Evolutionary conservation across 345 rosid species (phyloP), one percentile per base, ranked within the genome.

Genomic region (Pugionium cornutum): DNA sequence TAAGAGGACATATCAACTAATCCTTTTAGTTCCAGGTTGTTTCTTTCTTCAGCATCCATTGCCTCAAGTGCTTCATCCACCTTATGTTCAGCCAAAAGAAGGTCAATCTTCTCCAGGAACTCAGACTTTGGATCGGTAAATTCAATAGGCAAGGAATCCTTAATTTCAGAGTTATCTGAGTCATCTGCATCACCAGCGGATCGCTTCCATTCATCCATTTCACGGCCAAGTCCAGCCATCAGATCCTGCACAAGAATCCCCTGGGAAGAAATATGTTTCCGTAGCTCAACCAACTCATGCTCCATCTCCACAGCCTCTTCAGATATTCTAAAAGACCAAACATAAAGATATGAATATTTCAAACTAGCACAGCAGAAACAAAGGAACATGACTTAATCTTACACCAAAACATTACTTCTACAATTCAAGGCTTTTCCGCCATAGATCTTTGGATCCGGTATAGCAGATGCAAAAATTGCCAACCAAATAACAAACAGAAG

Each of bases 251-350:
- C 94, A 71, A 88, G 78, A 65, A 90, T 83, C 67, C 95, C 81
- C 73, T 90, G 97, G 2, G 90, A 82, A 56, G 97, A 94, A 44
- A 94, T 86, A 78, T 85, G 95, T 80, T 88, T 94, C 64, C 68
- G 81, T 76, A 94, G 69, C 75, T 94, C 97, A 67, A 74, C 82
- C 72, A 90, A 69, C 75, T 94, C 99, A n/a, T 90, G 97, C 81
- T 94, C 83, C 89, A 83, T 82, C 69, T 94, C 99, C 64, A 81
- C 88, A 2, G 88, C 96, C 84, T 94, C 99, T 76, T 94, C 99
- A 33, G 96, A 83, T 75, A 94, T 68, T 77, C 99, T 94, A 78
- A 72, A 73, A 64, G 9, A 74, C 53, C 27, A 43, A 74, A 50
- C 49, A 79, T 30, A 39, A 58, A 46, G 28, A 53, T 28, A 49